A percentile compares a stretch with the other conserved stretches of the same genome.
Conservation (phyloP, 2,329 filamentous ascomycete species). For the Talaromyces amestolkiae region DNA sequence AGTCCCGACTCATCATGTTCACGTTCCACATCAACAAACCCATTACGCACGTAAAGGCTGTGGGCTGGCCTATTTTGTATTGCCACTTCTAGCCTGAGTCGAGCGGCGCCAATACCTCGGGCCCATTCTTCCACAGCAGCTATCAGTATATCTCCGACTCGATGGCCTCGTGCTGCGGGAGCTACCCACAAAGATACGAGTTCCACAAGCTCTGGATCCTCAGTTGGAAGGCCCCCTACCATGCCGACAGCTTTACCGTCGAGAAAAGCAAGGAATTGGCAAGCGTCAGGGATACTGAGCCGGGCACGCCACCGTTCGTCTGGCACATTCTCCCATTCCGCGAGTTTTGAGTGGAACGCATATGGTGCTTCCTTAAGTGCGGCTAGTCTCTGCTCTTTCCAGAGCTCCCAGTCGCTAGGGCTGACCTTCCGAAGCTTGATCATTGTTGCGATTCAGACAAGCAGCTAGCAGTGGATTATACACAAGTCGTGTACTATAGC, state of each 20-base stretch:
- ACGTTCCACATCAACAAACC: not conserved
- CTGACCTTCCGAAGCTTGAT: not conserved
- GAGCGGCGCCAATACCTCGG: not conserved
- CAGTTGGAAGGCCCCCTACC: not conserved
- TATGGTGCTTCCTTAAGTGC: not conserved
- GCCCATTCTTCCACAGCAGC: no score
- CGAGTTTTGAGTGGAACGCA: not conserved
- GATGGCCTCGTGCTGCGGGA: not conserved
- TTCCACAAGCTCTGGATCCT: not conserved
- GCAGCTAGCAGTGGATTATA: not conserved
- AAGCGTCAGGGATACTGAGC: not conserved
- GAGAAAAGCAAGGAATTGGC: not conserved
- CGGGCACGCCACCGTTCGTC: not conserved
- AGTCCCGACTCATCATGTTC: not conserved
- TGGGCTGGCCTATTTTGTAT: not conserved
- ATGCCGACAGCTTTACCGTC: not conserved
- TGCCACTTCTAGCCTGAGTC: not conserved
- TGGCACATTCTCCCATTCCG: not conserved
- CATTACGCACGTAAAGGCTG: not conserved
- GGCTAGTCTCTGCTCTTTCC: not conserved
- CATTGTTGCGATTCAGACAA: not conserved
- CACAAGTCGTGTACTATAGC: not conserved
- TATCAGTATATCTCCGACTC: no score
- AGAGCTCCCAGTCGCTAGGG: not conserved
- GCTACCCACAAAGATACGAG: not conserved